A percentile compares a stretch with the other conserved stretches of the same genome.
phyloP scores from a whole-genome alignment of 345 rosid species.

The Stellera chamaejasme region DNA sequence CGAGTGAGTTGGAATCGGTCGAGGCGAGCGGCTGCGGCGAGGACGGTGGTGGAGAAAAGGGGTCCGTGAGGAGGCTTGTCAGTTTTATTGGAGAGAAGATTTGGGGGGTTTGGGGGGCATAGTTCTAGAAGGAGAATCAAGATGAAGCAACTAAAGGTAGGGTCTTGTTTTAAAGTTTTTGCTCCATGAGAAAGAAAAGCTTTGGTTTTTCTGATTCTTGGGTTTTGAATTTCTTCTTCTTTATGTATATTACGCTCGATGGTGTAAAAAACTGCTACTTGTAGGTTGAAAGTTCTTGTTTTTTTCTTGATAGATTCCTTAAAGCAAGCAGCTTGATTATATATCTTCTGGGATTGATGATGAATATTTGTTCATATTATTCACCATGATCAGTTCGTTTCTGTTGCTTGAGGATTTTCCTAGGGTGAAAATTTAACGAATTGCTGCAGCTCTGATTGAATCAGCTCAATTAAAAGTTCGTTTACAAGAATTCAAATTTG shows the following conservation, averaged over 20 bases:
- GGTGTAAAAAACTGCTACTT: slow-evolving; percentile 12
- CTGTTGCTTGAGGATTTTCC: too few species aligned
- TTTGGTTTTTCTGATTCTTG: too few species aligned
- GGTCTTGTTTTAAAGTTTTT: slow-evolving; percentile 6
- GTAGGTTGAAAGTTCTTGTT: too few species aligned
- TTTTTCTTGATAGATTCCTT: too few species aligned
- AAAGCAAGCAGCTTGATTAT: too few species aligned
- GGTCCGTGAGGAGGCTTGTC: slow-evolving; percentile 40
- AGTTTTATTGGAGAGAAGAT: slow-evolving; percentile 67
- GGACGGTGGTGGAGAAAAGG: slow-evolving; percentile 29
- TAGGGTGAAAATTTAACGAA: too few species aligned
- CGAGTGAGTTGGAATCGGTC: slow-evolving; percentile 15
- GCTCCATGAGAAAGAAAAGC: background rate
- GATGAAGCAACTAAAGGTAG: background rate
- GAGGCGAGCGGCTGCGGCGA: slow-evolving; percentile 12
- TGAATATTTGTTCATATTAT: too few species aligned
- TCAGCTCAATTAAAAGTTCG: too few species aligned
- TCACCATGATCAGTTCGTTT: too few species aligned
- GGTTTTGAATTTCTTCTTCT: background rate
- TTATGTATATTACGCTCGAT: slow-evolving; percentile 2
- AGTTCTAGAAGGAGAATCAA: slow-evolving; percentile 13
- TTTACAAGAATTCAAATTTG: too few species aligned
- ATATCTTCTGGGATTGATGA: too few species aligned
- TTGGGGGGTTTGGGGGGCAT: slow-evolving; percentile 60
- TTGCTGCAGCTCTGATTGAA: too few species aligned